Evolutionary conservation across 2,329 filamentous ascomycete species (phyloP).

Genomic region (Aspergillus sp.): DNA sequence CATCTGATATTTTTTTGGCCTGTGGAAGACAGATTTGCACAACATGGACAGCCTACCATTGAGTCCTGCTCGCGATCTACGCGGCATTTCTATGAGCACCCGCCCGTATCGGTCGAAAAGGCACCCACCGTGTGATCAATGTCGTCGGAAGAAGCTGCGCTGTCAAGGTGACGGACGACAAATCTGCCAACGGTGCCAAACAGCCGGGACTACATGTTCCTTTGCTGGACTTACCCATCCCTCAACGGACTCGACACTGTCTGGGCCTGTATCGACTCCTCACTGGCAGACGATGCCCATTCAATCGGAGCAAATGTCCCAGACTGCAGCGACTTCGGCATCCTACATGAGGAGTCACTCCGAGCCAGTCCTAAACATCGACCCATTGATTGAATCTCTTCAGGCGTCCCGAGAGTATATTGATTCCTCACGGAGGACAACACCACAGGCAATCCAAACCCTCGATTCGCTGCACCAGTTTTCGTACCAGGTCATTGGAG

Average conservation of each 20-base stretch:
- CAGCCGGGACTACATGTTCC: background rate
- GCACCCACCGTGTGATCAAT: conserved; percentile 22
- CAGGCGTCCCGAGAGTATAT: background rate
- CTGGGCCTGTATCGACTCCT: too few relatives aligned
- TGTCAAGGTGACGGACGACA: conserved; percentile 11
- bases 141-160: conserved; percentile 20
- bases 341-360: too few relatives aligned
- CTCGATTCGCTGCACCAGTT: conserved; percentile 24
- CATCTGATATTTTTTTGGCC: too few relatives aligned
- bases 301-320: too few relatives aligned
- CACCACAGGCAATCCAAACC: conserved; percentile 15
- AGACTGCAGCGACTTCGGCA: too few relatives aligned
- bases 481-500: conserved; percentile 25
- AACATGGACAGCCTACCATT: too few relatives aligned
- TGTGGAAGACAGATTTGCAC: too few relatives aligned
- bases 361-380: too few relatives aligned
- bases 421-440: conserved; percentile 3
- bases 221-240: background rate
- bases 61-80: too few relatives aligned
- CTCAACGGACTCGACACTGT: background rate
- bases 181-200: conserved; percentile 13
- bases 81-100: background rate
- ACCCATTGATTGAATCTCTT: too few relatives aligned
- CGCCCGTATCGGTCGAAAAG: conserved; percentile 26
- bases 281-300: too few relatives aligned